Percentiles rank a stretch among this genome's conserved stretches.
Conservation (phyloP, 495 filamentous ascomycete species). For the Chaetomium fimeti region DNA sequence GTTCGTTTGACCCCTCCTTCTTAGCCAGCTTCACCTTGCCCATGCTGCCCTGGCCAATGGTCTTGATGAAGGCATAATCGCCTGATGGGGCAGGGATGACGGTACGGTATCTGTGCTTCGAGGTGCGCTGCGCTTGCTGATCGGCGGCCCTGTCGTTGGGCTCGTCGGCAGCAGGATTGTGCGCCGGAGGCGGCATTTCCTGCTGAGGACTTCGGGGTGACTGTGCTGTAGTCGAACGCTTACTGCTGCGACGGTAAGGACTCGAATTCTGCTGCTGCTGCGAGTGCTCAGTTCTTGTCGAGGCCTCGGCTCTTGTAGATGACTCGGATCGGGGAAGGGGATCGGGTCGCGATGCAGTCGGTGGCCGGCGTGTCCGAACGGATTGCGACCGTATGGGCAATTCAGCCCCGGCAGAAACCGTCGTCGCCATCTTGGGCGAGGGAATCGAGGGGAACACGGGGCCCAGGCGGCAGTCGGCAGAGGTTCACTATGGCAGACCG, state of each 20-base stretch:
- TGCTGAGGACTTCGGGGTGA: constrained; percentile 33
- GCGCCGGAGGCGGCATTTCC: constrained; percentile 55
- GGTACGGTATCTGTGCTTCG: constrained; percentile 66
- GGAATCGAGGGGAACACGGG: background rate
- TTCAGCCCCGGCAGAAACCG: constrained; percentile 33
- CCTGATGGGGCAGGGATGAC: constrained; percentile 81
- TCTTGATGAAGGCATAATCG: constrained; percentile 92
- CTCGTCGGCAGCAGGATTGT: constrained; percentile 49
- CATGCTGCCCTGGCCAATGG: constrained; percentile 97
- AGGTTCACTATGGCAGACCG: constrained; percentile 8
- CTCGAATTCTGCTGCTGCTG: constrained; percentile 17
- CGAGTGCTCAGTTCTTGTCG: constrained; percentile 13
- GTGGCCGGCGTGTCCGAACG: constrained; percentile 37
- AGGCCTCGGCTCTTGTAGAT: constrained; percentile 40
- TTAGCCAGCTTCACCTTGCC: constrained; percentile 88
- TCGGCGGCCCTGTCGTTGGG: constrained; percentile 45
- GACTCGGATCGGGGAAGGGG: constrained; percentile 37
- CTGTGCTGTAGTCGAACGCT: constrained; percentile 27
- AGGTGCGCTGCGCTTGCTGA: constrained; percentile 37
- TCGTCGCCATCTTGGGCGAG: constrained; percentile 31
- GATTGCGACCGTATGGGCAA: constrained; percentile 40
- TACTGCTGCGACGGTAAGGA: constrained; percentile 47
- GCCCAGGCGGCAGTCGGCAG: background rate
- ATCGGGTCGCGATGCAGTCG: constrained; percentile 34
- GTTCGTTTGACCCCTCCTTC: constrained; percentile 75